Percentiles rank a stretch among this genome's conserved stretches.
Conservation (phyloP, 2,329 filamentous ascomycete species). For the Fusarium sp. region DNA sequence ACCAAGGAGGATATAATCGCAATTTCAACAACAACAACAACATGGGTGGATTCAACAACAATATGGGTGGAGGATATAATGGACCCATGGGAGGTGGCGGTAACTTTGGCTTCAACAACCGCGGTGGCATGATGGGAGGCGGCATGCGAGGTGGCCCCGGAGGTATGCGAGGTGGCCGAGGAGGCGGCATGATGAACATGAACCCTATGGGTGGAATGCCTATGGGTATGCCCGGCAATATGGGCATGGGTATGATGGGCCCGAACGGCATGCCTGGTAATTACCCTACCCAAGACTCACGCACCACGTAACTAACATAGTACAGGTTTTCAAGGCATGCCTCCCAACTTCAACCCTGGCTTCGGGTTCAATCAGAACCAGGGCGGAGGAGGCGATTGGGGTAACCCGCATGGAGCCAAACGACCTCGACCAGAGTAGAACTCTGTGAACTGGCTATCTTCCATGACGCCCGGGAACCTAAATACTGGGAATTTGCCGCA, state of each 20-base stretch:
- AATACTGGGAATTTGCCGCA: not conserved
- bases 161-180: slow-evolving; percentile 60
- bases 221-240: slow-evolving; percentile 70
- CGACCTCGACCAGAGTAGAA: slow-evolving; percentile 77
- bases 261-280: slow-evolving; percentile 57
- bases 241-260: slow-evolving; percentile 68
- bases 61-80: slow-evolving; percentile 62
- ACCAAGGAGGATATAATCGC: slow-evolving; percentile 58
- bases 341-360: slow-evolving; percentile 77
- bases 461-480: not conserved
- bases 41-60: slow-evolving; percentile 60
- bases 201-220: slow-evolving; percentile 60
- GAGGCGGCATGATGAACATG: slow-evolving; percentile 65
- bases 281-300: not conserved
- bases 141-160: slow-evolving; percentile 63
- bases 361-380: slow-evolving; percentile 71
- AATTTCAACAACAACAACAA: slow-evolving; percentile 58
- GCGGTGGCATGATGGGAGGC: slow-evolving; percentile 60
- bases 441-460: not conserved
- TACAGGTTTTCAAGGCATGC: slow-evolving; percentile 74
- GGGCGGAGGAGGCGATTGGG: slow-evolving; percentile 67
- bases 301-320: slow-evolving; percentile 37
- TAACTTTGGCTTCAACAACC: slow-evolving; percentile 61
- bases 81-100: slow-evolving; percentile 66
- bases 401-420: slow-evolving; percentile 86